Conservation (phyloP, 2,329 filamentous ascomycete species). For the Apiospora rasikravindrae region DNA sequence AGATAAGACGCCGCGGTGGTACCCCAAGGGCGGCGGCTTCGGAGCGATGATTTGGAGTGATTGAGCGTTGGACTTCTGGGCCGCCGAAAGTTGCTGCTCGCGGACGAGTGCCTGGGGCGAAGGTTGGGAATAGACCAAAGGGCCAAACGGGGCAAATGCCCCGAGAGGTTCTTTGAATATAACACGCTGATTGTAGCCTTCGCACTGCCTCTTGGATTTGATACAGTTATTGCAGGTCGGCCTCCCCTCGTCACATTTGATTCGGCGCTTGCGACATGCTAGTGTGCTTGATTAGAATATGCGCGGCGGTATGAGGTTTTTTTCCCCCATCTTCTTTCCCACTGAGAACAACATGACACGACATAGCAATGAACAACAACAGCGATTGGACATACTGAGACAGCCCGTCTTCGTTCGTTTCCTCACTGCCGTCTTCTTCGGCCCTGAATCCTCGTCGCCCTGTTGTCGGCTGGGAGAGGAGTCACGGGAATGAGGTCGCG, state of each 20-base stretch:
- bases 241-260: conserved; percentile 94
- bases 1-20: conserved; percentile 36
- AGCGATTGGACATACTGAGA: conserved; percentile 65
- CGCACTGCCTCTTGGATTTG: conserved; percentile 83
- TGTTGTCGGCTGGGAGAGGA: conserved; percentile 39
- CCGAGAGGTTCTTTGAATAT: conserved; percentile 78
- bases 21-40: conserved; percentile 50
- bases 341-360: conserved; percentile 20
- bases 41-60: conserved; percentile 56
- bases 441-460: conserved; percentile 47
- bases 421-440: conserved; percentile 56
- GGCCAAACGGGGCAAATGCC: conserved; percentile 54
- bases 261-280: conserved; percentile 92
- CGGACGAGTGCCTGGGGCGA: conserved; percentile 52
- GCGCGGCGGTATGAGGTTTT: conserved; percentile 14
- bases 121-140: conserved; percentile 50
- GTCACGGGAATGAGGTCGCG: conserved; percentile 37
- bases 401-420: conserved; percentile 93
- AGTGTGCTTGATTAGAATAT: conserved; percentile 27
- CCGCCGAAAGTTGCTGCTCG: conserved; percentile 48
- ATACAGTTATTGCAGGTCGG: conserved; percentile 84
- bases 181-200: conserved; percentile 82
- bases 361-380: conserved; percentile 28
- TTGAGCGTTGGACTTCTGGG: conserved; percentile 45
- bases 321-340: too few species aligned